These are phyloP conservation scores for Fusarium luffae DNA, from an alignment of 2,329 filamentous ascomycete species.

Conservation along the genomic window DNA sequence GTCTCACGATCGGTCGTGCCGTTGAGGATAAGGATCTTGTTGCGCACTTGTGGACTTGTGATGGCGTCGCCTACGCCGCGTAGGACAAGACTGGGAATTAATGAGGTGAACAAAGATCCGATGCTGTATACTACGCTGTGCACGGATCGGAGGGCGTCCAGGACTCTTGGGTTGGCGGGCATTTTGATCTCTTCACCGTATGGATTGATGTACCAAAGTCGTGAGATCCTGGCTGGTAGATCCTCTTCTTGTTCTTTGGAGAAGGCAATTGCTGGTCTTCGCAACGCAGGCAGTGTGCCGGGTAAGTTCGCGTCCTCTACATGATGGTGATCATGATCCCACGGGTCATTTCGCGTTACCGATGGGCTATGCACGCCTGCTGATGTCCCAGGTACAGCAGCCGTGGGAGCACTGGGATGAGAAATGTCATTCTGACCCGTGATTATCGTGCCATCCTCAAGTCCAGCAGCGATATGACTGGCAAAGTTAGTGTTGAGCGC, in stretches of 20 bases:
- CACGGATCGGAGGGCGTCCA: conserved; percentile 73
- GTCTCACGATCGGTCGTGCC: conserved; percentile 88
- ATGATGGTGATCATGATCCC: conserved; percentile 69
- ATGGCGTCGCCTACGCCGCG: conserved; percentile 74
- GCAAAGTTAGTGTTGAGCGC: conserved; percentile 96
- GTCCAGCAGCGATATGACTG: conserved; percentile 88
- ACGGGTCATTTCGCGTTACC: conserved; percentile 57
- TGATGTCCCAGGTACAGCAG: conserved; percentile 48
- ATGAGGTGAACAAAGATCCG: conserved; percentile 90
- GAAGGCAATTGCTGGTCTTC: conserved; percentile 84
- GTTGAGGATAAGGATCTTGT: conserved; percentile 88
- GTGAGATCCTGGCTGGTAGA: conserved; percentile 78
- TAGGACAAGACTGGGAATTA: conserved; percentile 85
- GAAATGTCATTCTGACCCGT: conserved; percentile 94
- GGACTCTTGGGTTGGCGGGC: conserved; percentile 81
- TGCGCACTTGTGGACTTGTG: conserved; percentile 57
- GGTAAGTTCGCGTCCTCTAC: conserved; percentile 85
- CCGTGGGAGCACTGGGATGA: conserved; percentile 77
- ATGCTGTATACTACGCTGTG: conserved; percentile 88
- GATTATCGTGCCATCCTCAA: conserved; percentile 80
- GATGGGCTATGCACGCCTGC: conserved; percentile 47
- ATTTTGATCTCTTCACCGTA: conserved; percentile 97
- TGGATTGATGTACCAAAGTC: conserved; percentile 97
- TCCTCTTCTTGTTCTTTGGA: conserved; percentile 81
- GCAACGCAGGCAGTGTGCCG: conserved; percentile 81